phyloP scores from a whole-genome alignment of 1,139 yeast genomes.

The Kodamaea sp. region DNA sequence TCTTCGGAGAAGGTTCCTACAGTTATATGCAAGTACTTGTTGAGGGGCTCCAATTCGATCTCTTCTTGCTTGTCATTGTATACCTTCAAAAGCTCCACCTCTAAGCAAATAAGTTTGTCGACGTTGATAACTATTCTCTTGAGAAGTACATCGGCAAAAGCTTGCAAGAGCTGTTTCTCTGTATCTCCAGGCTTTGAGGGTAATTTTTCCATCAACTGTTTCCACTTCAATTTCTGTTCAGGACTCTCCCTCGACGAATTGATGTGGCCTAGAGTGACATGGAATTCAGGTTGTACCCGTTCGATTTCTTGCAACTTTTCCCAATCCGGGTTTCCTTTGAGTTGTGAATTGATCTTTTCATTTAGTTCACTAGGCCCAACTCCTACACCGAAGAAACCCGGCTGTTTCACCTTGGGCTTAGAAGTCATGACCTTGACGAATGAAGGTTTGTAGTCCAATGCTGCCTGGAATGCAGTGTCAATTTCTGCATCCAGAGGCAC shows the following conservation, averaged over 20 bases:
- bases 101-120: slow-evolving; percentile 55
- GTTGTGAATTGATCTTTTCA: slow-evolving; percentile 8
- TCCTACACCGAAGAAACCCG: slow-evolving; percentile 31
- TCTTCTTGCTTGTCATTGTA: slow-evolving; percentile 21
- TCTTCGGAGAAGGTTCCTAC: slow-evolving; percentile 58
- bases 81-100: slow-evolving; percentile 43
- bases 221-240: slow-evolving; percentile 27
- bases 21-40: slow-evolving; percentile 69
- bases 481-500: slow-evolving; percentile 47
- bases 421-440: slow-evolving; percentile 38
- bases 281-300: slow-evolving; percentile 62
- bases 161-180: slow-evolving; percentile 12
- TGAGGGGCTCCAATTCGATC: slow-evolving; percentile 32
- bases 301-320: slow-evolving; percentile 22
- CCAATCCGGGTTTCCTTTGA: slow-evolving; percentile 30
- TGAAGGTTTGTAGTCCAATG: slow-evolving; percentile 55
- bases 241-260: slow-evolving; percentile 26
- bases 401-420: slow-evolving; percentile 11
- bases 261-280: slow-evolving; percentile 74
- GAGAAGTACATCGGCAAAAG: slow-evolving; percentile 42
- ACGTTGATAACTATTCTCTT: slow-evolving; percentile 50
- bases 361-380: slow-evolving; percentile 14
- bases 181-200: slow-evolving; percentile 11
- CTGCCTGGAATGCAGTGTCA: slow-evolving; percentile 44
- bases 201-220: slow-evolving; percentile 16